Evolutionary conservation across 345 rosid genomes (phyloP).

Genomic region (Cardamine resedifolia): DNA sequence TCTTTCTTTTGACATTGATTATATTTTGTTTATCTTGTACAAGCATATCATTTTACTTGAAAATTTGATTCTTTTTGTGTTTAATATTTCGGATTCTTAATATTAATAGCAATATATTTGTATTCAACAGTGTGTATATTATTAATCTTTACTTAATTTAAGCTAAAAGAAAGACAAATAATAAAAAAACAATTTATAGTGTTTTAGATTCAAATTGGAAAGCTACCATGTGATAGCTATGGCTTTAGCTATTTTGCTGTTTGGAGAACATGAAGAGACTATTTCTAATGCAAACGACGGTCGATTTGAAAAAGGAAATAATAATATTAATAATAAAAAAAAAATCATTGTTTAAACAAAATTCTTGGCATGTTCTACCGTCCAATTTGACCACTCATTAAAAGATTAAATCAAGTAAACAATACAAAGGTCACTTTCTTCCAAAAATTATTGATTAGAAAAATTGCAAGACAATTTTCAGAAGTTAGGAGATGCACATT

Average conservation of each 20-base stretch:
- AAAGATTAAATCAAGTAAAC: background rate
- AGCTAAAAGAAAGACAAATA: background rate
- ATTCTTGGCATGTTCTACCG: constrained; percentile 23
- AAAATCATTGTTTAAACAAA: background rate
- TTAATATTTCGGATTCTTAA: constrained; percentile 11
- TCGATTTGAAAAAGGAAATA: background rate
- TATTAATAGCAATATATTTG: constrained; percentile 2
- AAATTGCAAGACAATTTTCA: background rate
- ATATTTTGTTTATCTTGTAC: constrained; percentile 25
- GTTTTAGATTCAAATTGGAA: background rate
- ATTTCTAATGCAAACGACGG: constrained; percentile 26
- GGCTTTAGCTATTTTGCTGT: constrained; percentile 17
- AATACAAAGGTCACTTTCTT: constrained; percentile 15
- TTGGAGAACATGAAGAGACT: constrained; percentile 10
- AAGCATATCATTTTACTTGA: constrained; percentile 22
- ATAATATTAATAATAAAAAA: background rate
- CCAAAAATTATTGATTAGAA: background rate
- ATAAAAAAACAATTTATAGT: background rate
- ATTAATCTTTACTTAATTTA: background rate
- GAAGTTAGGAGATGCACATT: background rate
- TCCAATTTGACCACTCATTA: constrained; percentile 10
- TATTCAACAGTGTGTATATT: background rate
- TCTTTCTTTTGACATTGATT: constrained; percentile 14
- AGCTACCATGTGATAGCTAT: constrained; percentile 16
- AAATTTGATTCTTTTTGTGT: background rate